Conservation (phyloP, 2,329 filamentous ascomycete species). For the Orbilia javanica region DNA sequence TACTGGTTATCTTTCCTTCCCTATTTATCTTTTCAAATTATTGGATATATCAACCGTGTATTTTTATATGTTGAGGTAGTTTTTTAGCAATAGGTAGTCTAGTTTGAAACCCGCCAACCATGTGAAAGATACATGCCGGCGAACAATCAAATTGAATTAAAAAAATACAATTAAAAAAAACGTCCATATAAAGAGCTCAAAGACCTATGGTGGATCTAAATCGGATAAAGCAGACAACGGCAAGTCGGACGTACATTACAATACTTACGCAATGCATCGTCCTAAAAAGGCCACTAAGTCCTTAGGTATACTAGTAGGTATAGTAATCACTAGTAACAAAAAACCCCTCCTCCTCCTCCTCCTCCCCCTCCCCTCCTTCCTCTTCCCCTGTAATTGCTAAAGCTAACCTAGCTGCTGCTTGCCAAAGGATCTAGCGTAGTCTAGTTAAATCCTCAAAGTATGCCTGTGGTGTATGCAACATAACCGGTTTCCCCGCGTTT, state of each 20-base stretch:
- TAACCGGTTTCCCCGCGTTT: slow-evolving; percentile 46
- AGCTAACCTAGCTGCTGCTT: slow-evolving; percentile 9
- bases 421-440: slow-evolving; percentile 25
- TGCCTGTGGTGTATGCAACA: background rate
- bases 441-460: background rate
- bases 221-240: background rate
- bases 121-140: background rate
- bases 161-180: background rate
- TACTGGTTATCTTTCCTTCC: slow-evolving; percentile 3
- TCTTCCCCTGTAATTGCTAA: too few species aligned
- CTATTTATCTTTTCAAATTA: slow-evolving; percentile 2
- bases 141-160: slow-evolving; percentile 13
- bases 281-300: slow-evolving; percentile 4
- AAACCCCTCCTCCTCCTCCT: slow-evolving; percentile 3
- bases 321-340: slow-evolving; percentile 1
- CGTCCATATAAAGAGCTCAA: background rate
- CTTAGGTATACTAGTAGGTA: background rate
- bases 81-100: slow-evolving; percentile 16
- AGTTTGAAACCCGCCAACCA: slow-evolving; percentile 14
- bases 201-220: background rate
- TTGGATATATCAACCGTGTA: slow-evolving; percentile 16
- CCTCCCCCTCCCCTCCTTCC: too few species aligned
- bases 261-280: slow-evolving; percentile 16
- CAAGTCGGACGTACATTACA: background rate
- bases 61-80: slow-evolving; percentile 17